Base-by-base conservation (phyloP, 2,329 filamentous ascomycete genomes). In the Geosmithia putterillii region DNA sequence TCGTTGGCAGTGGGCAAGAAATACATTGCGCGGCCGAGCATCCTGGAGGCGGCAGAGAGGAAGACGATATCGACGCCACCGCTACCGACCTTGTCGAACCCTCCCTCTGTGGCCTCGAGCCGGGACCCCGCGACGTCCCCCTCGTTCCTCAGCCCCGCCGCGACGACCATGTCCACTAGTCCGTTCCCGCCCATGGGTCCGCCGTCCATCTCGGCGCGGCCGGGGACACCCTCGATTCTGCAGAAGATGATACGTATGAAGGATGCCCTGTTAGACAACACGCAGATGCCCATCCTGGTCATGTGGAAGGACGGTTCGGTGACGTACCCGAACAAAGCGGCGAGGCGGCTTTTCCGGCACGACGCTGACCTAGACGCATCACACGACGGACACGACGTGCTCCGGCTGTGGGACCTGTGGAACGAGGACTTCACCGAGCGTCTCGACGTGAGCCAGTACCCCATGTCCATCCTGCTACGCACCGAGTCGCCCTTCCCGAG, bases 281-380 rank as follows among this genome's bases (percentile, higher is more conserved):
- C 85, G 21, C 74, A 78, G 47, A 79, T 86, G 55, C 84, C 85
- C 0, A 81, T 86, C 19, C 66, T 88, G 38, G 81, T 82, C 20
- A 84, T 88, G 78, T 89, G 85, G 85, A 83, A 81, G 54, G 85
- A 90, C 50, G 77, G 82, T 43, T 82, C 76, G 40, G 78, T 87
- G 40, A 79, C 76, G 0, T 79, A 87, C 38, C 80, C 83, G 4
- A 90, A 90, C 53, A 75, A 73, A 50, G 81, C 82, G 4, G 74
- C 74, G 12, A 64, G 72, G 12, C 58, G 62, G 4, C 58, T 81
- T n/a, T 68, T 79, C 46, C 54, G 63, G 20, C 57, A 61, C 9
- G 57, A 65, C 14, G 58, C 61, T 3, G 64, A 67, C 32, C 52
- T 66, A 2, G 61, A 65, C 7, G 56, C 58, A 1, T 58, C 60